phyloP scores from a whole-genome alignment of 2,329 filamentous ascomycete species.

The Calonectria honghensis region DNA sequence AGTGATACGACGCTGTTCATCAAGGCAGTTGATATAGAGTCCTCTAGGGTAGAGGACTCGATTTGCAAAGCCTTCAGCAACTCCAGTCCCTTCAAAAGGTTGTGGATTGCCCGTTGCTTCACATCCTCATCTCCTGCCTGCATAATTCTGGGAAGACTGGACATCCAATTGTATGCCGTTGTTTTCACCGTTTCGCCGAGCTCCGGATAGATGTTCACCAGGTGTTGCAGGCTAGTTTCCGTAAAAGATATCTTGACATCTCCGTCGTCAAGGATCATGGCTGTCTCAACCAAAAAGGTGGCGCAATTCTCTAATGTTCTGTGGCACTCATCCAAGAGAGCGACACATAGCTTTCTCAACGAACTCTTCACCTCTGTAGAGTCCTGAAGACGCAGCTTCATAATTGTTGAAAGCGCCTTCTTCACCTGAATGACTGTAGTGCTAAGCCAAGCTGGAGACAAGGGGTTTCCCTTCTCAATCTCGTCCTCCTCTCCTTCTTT shows the following conservation, averaged over 20 bases:
- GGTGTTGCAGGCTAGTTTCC: slow-evolving; percentile 73
- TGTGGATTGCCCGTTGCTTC: slow-evolving; percentile 83
- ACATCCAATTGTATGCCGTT: slow-evolving; percentile 87
- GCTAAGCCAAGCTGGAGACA: slow-evolving; percentile 81
- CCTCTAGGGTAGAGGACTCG: slow-evolving; percentile 79
- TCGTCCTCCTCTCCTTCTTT: slow-evolving; percentile 52
- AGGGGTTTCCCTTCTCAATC: slow-evolving; percentile 58
- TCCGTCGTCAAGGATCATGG: slow-evolving; percentile 79
- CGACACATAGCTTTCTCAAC: slow-evolving; percentile 82
- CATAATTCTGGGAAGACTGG: slow-evolving; percentile 87
- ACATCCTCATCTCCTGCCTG: slow-evolving; percentile 87
- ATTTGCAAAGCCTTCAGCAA: slow-evolving; percentile 78
- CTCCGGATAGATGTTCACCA: slow-evolving; percentile 77
- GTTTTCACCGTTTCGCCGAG: slow-evolving; percentile 80
- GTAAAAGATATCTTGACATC: slow-evolving; percentile 63
- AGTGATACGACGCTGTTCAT: slow-evolving; percentile 81
- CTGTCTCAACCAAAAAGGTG: slow-evolving; percentile 85
- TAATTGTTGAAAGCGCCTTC: slow-evolving; percentile 84
- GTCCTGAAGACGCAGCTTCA: slow-evolving; percentile 84
- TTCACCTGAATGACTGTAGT: slow-evolving; percentile 89
- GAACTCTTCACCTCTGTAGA: slow-evolving; percentile 80
- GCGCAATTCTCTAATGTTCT: slow-evolving; percentile 81
- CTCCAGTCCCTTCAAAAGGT: slow-evolving; percentile 84
- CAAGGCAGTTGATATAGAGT: slow-evolving; percentile 80
- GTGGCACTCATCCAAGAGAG: slow-evolving; percentile 86